phyloP scores from a whole-genome alignment of 768 basidiomycete genomes.

The Infundibulicybe gibba region DNA sequence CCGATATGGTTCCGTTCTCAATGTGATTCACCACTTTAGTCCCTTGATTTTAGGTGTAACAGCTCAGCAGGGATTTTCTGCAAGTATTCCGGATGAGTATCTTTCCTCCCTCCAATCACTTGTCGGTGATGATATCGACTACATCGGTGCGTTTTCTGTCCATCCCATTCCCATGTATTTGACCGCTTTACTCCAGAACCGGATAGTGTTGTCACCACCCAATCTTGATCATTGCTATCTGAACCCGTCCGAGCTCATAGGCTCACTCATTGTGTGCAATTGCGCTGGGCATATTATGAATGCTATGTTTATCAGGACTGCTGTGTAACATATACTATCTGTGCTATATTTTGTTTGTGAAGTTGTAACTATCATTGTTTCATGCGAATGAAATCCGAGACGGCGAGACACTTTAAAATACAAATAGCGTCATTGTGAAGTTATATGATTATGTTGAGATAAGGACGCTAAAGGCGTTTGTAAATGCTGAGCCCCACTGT shows the following conservation, averaged over 20 bases:
- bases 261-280: too few species aligned
- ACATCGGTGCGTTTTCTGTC: conserved; percentile 36
- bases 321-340: too few species aligned
- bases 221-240: conserved; percentile 26
- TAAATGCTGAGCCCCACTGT: too few species aligned
- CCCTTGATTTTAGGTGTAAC: background rate
- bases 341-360: too few species aligned
- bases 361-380: too few species aligned
- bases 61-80: conserved; percentile 22
- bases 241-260: conserved; percentile 20
- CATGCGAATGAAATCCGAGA: too few species aligned
- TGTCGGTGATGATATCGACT: conserved; percentile 31
- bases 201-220: background rate
- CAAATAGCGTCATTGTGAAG: too few species aligned
- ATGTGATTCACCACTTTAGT: conserved; percentile 19
- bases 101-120: conserved; percentile 28
- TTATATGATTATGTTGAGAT: too few species aligned
- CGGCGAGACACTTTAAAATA: too few species aligned
- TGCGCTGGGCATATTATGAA: too few species aligned
- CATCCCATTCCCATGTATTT: background rate
- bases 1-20: conserved; percentile 32
- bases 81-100: conserved; percentile 18
- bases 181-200: background rate
- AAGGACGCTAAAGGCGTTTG: too few species aligned
- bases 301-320: too few species aligned